Evolutionary conservation across 805 yeast species (phyloP).

Genomic region (Kuraishia capsulata): DNA sequence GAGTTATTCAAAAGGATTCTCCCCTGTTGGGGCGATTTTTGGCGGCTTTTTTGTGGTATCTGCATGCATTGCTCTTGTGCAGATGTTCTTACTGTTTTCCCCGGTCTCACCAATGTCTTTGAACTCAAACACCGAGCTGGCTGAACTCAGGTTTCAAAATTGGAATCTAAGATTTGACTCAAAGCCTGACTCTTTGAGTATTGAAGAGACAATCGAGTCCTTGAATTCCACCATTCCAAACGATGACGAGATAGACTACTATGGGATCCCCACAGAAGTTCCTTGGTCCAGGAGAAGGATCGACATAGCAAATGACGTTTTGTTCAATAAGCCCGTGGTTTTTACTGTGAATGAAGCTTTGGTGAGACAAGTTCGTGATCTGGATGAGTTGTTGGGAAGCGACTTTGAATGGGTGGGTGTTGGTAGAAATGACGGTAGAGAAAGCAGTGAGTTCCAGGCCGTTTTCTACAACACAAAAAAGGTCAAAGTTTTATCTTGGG

Average conservation of each 20-base stretch:
- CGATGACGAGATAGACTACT: slow-evolving; percentile 14
- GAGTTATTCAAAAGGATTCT: too few species aligned
- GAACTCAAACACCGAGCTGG: not conserved
- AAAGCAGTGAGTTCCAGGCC: slow-evolving; percentile 43
- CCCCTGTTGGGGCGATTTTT: too few species aligned
- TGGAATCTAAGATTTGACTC: slow-evolving; percentile 22
- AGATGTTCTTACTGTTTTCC: too few species aligned
- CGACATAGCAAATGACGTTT: slow-evolving; percentile 24
- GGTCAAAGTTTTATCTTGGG: slow-evolving; percentile 29
- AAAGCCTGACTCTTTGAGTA: slow-evolving; percentile 10
- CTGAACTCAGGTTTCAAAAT: slow-evolving; percentile 11
- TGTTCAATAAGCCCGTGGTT: slow-evolving; percentile 22
- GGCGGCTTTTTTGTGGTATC: too few species aligned
- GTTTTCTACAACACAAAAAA: slow-evolving; percentile 28
- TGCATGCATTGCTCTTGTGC: too few species aligned
- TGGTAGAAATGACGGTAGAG: slow-evolving; percentile 45
- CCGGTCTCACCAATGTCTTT: too few species aligned
- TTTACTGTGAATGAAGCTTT: slow-evolving; percentile 40
- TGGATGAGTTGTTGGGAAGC: slow-evolving; percentile 21
- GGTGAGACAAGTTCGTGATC: slow-evolving; percentile 34
- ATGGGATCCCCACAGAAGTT: slow-evolving; percentile 16
- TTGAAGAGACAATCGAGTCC: slow-evolving; percentile 12
- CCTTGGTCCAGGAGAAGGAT: slow-evolving; percentile 27
- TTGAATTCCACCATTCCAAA: slow-evolving; percentile 14
- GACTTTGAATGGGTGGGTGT: slow-evolving; percentile 33